A percentile compares a stretch with the other conserved stretches of the same genome.
Conservation (phyloP, 2,329 filamentous ascomycete species). For the Fusarium zealandicum region DNA sequence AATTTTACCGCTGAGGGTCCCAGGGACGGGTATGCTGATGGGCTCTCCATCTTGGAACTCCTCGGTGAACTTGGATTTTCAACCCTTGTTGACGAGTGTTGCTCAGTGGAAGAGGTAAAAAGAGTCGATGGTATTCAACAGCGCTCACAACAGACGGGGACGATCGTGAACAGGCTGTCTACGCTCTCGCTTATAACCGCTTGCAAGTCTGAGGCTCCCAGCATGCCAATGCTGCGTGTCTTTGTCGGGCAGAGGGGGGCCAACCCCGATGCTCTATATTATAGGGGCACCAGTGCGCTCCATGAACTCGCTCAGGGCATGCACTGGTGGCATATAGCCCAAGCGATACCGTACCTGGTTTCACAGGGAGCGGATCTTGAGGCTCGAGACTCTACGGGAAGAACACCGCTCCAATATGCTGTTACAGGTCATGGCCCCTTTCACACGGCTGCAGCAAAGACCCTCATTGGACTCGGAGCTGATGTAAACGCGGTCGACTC, state of each 20-base stretch:
- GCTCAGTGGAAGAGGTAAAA: slow-evolving; percentile 6
- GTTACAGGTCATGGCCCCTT: neutral
- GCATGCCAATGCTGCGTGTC: slow-evolving; percentile 25
- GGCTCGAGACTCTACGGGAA: neutral
- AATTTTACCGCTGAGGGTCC: slow-evolving; percentile 2
- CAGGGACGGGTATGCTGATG: neutral
- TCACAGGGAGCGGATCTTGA: slow-evolving; percentile 28
- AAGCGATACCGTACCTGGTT: slow-evolving; percentile 29
- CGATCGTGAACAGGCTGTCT: neutral
- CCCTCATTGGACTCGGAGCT: slow-evolving; percentile 17
- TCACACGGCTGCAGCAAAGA: neutral
- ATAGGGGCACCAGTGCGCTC: neutral
- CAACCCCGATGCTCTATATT: neutral
- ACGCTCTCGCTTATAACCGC: slow-evolving; percentile 10
- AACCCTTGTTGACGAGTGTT: slow-evolving; percentile 23
- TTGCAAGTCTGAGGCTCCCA: slow-evolving; percentile 17
- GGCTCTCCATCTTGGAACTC: slow-evolving; percentile 2
- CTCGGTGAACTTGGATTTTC: slow-evolving; percentile 18
- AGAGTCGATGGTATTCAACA: slow-evolving; percentile 5
- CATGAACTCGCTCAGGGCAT: slow-evolving; percentile 11
- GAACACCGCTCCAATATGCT: slow-evolving; percentile 22
- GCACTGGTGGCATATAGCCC: slow-evolving; percentile 28
- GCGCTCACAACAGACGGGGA: neutral
- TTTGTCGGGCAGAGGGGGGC: slow-evolving; percentile 27
- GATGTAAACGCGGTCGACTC: slow-evolving; percentile 19